These are phyloP conservation scores for Talaromyces wortmannii DNA, from an alignment of 495 filamentous ascomycete species.

Conservation along the genomic window DNA sequence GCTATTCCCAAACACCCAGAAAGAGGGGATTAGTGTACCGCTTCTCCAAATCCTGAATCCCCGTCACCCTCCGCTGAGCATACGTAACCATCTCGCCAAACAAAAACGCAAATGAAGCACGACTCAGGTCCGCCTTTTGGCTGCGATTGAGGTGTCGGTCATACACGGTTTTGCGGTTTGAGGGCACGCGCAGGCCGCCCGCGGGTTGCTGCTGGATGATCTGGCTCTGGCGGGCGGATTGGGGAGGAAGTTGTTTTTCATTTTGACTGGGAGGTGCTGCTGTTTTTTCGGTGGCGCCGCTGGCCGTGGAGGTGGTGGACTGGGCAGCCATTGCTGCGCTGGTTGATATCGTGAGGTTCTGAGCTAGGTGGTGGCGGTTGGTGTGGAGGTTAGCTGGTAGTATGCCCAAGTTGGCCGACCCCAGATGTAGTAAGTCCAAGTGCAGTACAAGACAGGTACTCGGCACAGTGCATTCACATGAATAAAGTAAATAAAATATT, in stretches of 20 bases:
- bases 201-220: constrained; percentile 24
- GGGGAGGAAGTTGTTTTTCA: constrained; percentile 1
- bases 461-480: no score
- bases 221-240: constrained; percentile 21
- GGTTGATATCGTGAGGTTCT: background rate
- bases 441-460: no score
- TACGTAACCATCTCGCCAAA: constrained; percentile 97
- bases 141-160: constrained; percentile 88
- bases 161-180: constrained; percentile 95
- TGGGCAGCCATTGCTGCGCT: constrained; percentile 2
- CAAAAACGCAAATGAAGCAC: constrained; percentile 89
- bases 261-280: background rate
- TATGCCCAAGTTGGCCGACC: no score
- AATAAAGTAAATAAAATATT: no score
- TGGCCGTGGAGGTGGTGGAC: constrained; percentile 2
- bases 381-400: no score
- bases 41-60: constrained; percentile 89
- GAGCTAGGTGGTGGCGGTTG: background rate
- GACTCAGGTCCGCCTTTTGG: constrained; percentile 78
- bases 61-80: constrained; percentile 82
- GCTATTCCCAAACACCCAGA: background rate
- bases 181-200: constrained; percentile 83
- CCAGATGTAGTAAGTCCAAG: no score
- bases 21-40: constrained; percentile 43
- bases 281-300: background rate